Evolutionary conservation across 192 early-diverging fungal species (phyloP), one percentile per base, ranked within the genome.

Genomic region (Gaertneriomyces sp.): DNA sequence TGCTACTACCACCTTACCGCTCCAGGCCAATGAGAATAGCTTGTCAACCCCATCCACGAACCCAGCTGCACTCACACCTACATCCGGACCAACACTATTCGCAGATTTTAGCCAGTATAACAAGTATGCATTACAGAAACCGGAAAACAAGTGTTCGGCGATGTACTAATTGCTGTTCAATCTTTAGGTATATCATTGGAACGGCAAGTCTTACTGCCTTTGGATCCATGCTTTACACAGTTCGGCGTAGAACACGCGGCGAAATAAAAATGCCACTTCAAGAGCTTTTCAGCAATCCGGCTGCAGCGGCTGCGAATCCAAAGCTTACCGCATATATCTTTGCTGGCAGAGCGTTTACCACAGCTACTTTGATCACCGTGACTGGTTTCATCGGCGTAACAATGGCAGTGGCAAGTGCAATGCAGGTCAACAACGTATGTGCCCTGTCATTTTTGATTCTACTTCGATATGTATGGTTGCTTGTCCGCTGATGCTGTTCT

Each of bases 281-380:
- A 11, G 61, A 69, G 17, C 59, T 79, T 16, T 25, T 78, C 47
- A 57, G 64, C 7, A 61, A 58, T 12, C 67, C 64, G 2, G 51
- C 61, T 17, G 73, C 69, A 4, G 19, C 66, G 3, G 73, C 70
- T 9, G 73, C 77, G 6, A 74, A 79, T 43, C 77, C 77, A 5
- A 74, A 75, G 52, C 56, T 75, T 9, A 70, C 71, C 7, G 77
- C 77, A 6, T 79, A 79, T 58, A 58, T 79, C 69, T 79, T 72
- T 72, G 77, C 77, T 45, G 77, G 77, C 5, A 55, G 77, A 6
- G 73, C 77, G 38, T 79, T 79, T 64, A 47, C 56, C 11, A 75
- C 71, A 4, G 77, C 69, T n/a, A 79, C 77, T 1, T 39, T 62
- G 9, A 38, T 79, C 57, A 69, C 72, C 7, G 40, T 75, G 44